A percentile compares a stretch with the other conserved stretches of the same genome.
These are phyloP conservation scores for Colletotrichum chrysophilum DNA, from an alignment of 2,329 filamentous ascomycete species.

Conservation along the genomic window DNA sequence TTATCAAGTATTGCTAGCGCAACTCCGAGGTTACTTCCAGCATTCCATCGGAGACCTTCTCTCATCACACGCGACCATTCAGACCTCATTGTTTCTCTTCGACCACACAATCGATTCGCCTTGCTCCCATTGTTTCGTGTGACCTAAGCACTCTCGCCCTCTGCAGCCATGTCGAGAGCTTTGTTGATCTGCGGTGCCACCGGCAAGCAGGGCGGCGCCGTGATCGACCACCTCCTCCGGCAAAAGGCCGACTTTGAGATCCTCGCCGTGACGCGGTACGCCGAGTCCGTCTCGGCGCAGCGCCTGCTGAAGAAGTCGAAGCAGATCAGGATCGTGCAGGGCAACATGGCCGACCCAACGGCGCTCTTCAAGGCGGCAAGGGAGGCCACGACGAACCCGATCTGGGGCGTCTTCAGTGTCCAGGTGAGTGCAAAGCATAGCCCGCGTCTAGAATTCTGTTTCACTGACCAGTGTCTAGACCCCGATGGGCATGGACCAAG, in stretches of 20 bases:
- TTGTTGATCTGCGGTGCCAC: slow-evolving; percentile 41
- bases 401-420: slow-evolving; percentile 68
- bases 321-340: slow-evolving; percentile 60
- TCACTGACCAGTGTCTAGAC: neutral
- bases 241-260: slow-evolving; percentile 49
- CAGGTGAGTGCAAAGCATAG: slow-evolving; percentile 37
- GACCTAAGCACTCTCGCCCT: too few species aligned
- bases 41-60: neutral
- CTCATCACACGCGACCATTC: neutral
- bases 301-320: slow-evolving; percentile 48
- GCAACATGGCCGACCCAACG: slow-evolving; percentile 57
- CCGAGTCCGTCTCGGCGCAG: slow-evolving; percentile 54
- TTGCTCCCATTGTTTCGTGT: neutral
- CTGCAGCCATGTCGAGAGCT: slow-evolving; percentile 30
- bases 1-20: neutral
- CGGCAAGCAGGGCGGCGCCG: slow-evolving; percentile 41
- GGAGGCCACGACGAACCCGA: slow-evolving; percentile 26
- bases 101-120: neutral
- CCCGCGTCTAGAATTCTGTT: too few species aligned
- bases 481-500: slow-evolving; percentile 29
- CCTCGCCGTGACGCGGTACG: slow-evolving; percentile 65
- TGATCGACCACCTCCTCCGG: slow-evolving; percentile 34
- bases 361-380: slow-evolving; percentile 53
- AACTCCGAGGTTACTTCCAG: neutral
- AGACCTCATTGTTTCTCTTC: neutral